Base-by-base conservation (phyloP, 495 filamentous ascomycete species). In the Apodospora peruviana region DNA sequence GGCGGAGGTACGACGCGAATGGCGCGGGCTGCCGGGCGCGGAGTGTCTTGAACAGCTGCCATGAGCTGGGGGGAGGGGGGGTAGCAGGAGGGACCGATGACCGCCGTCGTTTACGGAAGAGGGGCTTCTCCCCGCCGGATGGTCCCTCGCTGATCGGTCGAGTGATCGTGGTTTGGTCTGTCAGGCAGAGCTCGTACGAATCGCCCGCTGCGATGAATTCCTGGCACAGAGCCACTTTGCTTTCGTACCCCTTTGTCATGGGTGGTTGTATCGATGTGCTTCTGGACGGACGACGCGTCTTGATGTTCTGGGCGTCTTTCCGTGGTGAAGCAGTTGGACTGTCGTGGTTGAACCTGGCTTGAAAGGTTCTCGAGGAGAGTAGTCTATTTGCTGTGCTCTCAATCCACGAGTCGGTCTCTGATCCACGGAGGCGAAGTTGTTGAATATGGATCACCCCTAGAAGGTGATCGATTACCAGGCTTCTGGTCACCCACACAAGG, bases 161-260 rank as follows among this genome's bases (percentile, higher is more conserved):
- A n/a, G 68, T 74, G 48, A 94, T 75, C 20, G 65, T 71, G 4
- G 86, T 88, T 56, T 88, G 81, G 20, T 80, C 80, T 0, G 90
- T 96, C 1, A 96, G 77, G 57, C 91, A 96, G 17, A 98, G 78
- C 61, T 98, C 93, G 67, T 98, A 98, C 2, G 90, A 94, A 41
- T 95, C 81, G 2, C 93, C 93, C 0, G 80, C 74, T 5, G 80
- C 72, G 46, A 98, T 85, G 53, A 78, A 75, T 14, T 77, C 73
- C 56, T 94, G 84, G 58, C 88, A 93, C 18, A 65, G 53, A n/a
- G 66, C 67, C 19, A 96, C 81, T 59, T 85, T 81, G 2, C 61
- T 51, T 47, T 81, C 76, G 64, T 90, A 90, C 23, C 73, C 72
- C 17, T 61, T 51, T 14, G 81, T 71, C 5, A 74, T 58, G 1